Base-by-base conservation (phyloP, 2,329 filamentous ascomycete genomes). In the Fusarium humuli region DNA sequence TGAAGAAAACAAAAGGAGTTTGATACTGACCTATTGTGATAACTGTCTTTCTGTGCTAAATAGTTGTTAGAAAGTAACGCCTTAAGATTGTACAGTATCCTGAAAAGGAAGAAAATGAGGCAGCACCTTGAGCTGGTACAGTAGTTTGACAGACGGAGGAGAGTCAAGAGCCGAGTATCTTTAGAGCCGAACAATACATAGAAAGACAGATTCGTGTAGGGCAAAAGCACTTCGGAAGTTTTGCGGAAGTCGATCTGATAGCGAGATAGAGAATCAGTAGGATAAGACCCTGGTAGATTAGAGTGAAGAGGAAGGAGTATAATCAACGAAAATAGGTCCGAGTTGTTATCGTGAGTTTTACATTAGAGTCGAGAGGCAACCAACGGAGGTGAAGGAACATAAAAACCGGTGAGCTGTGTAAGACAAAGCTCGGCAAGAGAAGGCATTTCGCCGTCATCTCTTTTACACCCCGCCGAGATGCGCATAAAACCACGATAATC, bases 281-380 rank as follows among this genome's bases (percentile, higher is more conserved):
- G 14, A 11, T 10, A 58, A 42, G n/a, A 57, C 42, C 37, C 44
- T 57, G 30, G 57, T 34, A 53, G 44, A 59, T 44, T 10, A 20
- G 32, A 47, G 59, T 29, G 25, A 11, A 29, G 27, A 58, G 48
- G 54, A 32, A 50, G 23, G 29, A 49, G 9, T 14, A 46, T 20
- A 34, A 14, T 7, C 18, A 48, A 66, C 66, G 55, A 67, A 57
- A 68, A 65, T 56, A 41, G 34, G 47, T 63, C 64, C 72, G 72
- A 72, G 37, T 71, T 69, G 73, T 75, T 75, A 75, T 75, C 72
- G 72, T 72, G 56, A 54, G 52, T 63, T 52, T 48, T 53, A 55
- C 27, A 48, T 48, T 42, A 53, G 14, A 55, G 44, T 69, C 60
- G 56, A 57, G 66, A 71, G 73, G 73, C 56, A 75, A 59, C 73